Evolutionary conservation across 768 basidiomycete species (phyloP).

Genomic region (Lyophyllum shimeji): DNA sequence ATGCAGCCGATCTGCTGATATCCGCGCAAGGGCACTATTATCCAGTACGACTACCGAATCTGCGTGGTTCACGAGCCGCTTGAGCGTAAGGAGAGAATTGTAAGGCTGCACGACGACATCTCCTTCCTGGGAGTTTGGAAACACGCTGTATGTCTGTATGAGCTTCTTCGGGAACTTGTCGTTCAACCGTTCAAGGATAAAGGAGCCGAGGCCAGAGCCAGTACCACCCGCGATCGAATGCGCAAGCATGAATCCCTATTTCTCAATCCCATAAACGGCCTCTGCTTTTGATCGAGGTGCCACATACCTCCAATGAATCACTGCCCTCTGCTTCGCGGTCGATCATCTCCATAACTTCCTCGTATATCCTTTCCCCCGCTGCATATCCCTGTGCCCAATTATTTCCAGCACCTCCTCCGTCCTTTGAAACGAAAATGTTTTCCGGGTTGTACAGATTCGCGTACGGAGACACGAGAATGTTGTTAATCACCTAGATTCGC

Average conservation of each 20-base stretch:
- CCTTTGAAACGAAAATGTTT: conserved; percentile 94
- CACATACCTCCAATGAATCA: conserved; percentile 87
- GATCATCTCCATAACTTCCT: conserved; percentile 99
- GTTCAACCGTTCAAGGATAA: conserved; percentile 91
- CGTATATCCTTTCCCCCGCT: conserved; percentile 87
- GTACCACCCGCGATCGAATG: conserved; percentile 99
- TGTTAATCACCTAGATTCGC: conserved; percentile 85
- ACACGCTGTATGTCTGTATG: conserved; percentile 98
- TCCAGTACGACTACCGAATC: conserved; percentile 98
- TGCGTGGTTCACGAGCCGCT: conserved; percentile 92
- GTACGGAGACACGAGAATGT: conserved; percentile 86
- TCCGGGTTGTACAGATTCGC: conserved; percentile 95
- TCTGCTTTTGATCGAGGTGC: neutral
- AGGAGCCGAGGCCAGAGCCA: conserved; percentile 98
- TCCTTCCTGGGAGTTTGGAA: conserved; percentile 89
- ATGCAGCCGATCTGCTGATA: conserved; percentile 90
- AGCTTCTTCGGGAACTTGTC: conserved; percentile 99
- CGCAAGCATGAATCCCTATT: conserved; percentile 97
- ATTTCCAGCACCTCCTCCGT: conserved; percentile 98
- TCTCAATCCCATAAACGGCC: neutral
- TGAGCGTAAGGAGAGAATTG: conserved; percentile 91
- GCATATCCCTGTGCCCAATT: conserved; percentile 98
- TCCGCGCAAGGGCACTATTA: conserved; percentile 89
- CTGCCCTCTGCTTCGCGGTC: conserved; percentile 98
- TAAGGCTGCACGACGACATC: conserved; percentile 99